A percentile compares a stretch with the other conserved stretches of the same genome.
Evolutionary conservation across 2,329 filamentous ascomycete genomes (phyloP).

Genomic region (Xylaria sp.): DNA sequence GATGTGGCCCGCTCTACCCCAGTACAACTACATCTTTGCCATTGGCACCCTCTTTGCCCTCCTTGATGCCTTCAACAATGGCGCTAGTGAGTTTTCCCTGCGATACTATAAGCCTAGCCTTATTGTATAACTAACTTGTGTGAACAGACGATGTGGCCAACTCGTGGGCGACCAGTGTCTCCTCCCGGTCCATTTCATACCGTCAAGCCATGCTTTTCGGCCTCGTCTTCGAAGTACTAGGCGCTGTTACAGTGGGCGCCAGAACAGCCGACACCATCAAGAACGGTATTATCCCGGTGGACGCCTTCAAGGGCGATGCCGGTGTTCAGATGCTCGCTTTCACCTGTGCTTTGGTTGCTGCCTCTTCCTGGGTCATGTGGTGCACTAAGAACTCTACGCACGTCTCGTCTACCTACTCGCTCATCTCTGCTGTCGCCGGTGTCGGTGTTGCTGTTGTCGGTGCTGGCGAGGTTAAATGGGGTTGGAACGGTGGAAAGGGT

Average conservation of each 20-base stretch:
- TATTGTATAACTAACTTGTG: conserved; percentile 30
- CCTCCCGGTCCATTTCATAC: conserved; percentile 79
- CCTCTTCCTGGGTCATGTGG: conserved; percentile 82
- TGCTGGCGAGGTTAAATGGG: conserved; percentile 71
- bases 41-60: conserved; percentile 81
- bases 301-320: conserved; percentile 68
- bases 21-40: conserved; percentile 78
- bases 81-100: conserved; percentile 69
- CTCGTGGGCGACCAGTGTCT: conserved; percentile 83
- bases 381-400: conserved; percentile 78
- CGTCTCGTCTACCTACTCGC: conserved; percentile 77
- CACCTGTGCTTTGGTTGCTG: conserved; percentile 70
- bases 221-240: conserved; percentile 73
- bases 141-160: conserved; percentile 81
- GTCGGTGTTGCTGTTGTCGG: conserved; percentile 75
- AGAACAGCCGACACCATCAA: conserved; percentile 82
- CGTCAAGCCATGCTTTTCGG: conserved; percentile 74
- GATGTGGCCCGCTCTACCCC: conserved; percentile 55
- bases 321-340: conserved; percentile 76
- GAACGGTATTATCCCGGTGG: conserved; percentile 75
- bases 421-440: conserved; percentile 74
- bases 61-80: conserved; percentile 82
- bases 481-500: conserved; percentile 74
- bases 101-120: background rate
- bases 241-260: conserved; percentile 73